Evolutionary conservation across 257 asterid genomes (phyloP), one percentile per base, ranked within the genome.

Genomic region (Penstemon davidsonii): DNA sequence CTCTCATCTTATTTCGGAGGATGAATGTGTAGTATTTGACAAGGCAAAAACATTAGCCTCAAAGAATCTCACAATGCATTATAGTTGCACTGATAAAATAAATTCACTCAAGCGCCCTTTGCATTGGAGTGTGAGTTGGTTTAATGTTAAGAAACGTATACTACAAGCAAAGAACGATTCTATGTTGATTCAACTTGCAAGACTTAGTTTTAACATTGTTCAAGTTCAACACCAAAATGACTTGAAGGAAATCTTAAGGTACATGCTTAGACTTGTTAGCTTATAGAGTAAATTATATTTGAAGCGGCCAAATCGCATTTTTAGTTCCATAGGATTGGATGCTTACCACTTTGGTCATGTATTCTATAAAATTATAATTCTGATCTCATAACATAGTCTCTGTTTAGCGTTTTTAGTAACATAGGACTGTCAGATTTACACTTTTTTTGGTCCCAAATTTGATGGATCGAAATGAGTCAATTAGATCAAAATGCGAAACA

Each of bases 211-310:
- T 45, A 90, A 90, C 67, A 73, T 71, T 0, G 66, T 76, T 69
- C 95, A 90, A 78, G 72, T 69, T 64, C 72, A 75, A 44, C 91
- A 82, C 63, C 95, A 84, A 68, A 55, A 78, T 12, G 85, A 86
- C 3, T 84, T 88, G 3, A 82, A 81, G 76, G 83, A 82, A 8
- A 70, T 81, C 12, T 49, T 82, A 67, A 81, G 88, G 94, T 82
- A 65, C 25, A 11, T 9, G 4, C 11, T 2, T 25, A 25, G 1
- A 25, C n/a, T n/a, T n/a, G n/a, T n/a, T n/a, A n/a, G n/a, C n/a
- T n/a, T n/a, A n/a, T n/a, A n/a, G n/a, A n/a, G 33, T 25, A 25
- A 25, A 25, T 25, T 25, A 25, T 25, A 25, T 25, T 25, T 0
- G n/a, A 25, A 25, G 3, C 3, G 33, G 33, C 33, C 0, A 25